Conservation (phyloP, 768 basidiomycete species). For the Amanita rubescens region DNA sequence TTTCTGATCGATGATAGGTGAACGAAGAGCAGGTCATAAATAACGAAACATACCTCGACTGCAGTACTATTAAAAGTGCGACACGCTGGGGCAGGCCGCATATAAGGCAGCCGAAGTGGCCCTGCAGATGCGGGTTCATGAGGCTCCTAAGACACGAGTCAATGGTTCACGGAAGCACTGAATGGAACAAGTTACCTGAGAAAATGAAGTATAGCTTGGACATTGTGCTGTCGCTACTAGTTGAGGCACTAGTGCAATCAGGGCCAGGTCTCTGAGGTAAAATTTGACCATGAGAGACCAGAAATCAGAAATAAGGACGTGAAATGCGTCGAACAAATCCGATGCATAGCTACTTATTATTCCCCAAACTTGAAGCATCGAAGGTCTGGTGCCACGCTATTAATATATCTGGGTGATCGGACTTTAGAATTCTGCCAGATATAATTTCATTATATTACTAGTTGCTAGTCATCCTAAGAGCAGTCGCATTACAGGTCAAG, state of each 20-base stretch:
- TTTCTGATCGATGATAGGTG: constrained; percentile 26
- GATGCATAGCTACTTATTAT: neutral
- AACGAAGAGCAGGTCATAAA: neutral
- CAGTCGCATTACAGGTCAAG: too few relatives aligned
- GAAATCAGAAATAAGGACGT: neutral
- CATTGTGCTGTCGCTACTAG: constrained; percentile 33
- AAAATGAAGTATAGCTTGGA: constrained; percentile 55
- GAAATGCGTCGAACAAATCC: neutral
- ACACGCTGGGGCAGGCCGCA: constrained; percentile 63
- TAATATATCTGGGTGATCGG: too few relatives aligned
- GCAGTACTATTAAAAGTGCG: constrained; percentile 71
- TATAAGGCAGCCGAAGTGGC: constrained; percentile 57
- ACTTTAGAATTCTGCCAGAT: too few relatives aligned
- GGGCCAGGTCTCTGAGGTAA: constrained; percentile 14
- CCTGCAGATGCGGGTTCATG: constrained; percentile 58
- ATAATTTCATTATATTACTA: too few relatives aligned
- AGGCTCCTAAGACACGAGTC: constrained; percentile 31
- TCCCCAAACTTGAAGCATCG: neutral
- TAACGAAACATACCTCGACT: constrained; percentile 47
- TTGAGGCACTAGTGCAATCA: constrained; percentile 19
- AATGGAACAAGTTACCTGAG: constrained; percentile 31
- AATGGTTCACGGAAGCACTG: constrained; percentile 3
- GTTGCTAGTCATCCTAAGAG: too few relatives aligned
- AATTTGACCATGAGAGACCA: constrained; percentile 16
- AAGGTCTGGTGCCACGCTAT: neutral